phyloP scores from a whole-genome alignment of 805 yeast genomes.

The Yarrowia sp. region DNA sequence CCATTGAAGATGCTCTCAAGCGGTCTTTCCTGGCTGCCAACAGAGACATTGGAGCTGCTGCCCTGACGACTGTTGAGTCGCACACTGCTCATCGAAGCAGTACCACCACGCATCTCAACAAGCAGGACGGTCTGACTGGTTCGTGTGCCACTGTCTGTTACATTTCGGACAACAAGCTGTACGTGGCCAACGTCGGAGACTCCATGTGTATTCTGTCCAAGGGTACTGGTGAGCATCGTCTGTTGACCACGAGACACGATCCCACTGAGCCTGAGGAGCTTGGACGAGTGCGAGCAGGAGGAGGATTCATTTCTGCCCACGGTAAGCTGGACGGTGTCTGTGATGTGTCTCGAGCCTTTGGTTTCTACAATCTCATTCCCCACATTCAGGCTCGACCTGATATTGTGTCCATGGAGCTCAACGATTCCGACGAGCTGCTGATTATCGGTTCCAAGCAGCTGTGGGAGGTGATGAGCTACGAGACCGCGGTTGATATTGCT shows the following conservation, averaged over 20 bases:
- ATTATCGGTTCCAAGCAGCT: conserved; percentile 82
- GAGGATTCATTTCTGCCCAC: conserved; percentile 86
- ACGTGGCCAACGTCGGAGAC: conserved; percentile 91
- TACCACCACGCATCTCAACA: conserved; percentile 61
- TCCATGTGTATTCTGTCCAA: conserved; percentile 80
- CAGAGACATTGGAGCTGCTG: conserved; percentile 72
- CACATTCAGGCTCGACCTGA: conserved; percentile 90
- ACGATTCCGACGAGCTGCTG: conserved; percentile 80
- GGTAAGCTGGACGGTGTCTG: conserved; percentile 85
- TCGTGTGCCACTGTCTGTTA: conserved; percentile 85
- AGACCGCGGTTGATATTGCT: conserved; percentile 88
- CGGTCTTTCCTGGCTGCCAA: conserved; percentile 81
- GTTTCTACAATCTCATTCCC: conserved; percentile 83
- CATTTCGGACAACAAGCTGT: conserved; percentile 70
- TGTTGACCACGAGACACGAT: conserved; percentile 78
- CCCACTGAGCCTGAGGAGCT: conserved; percentile 77
- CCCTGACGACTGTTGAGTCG: conserved; percentile 50
- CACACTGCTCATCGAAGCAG: conserved; percentile 57
- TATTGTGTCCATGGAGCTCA: conserved; percentile 64
- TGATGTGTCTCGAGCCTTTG: conserved; percentile 88
- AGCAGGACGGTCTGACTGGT: conserved; percentile 78
- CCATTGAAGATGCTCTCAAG: conserved; percentile 76
- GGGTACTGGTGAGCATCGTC: conserved; percentile 78
- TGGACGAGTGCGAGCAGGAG: conserved; percentile 81
- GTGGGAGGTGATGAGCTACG: conserved; percentile 85